Evolutionary conservation across 2,329 filamentous ascomycete species (phyloP), one percentile per base, ranked within the genome.

Genomic region (Stemphylium beticola): DNA sequence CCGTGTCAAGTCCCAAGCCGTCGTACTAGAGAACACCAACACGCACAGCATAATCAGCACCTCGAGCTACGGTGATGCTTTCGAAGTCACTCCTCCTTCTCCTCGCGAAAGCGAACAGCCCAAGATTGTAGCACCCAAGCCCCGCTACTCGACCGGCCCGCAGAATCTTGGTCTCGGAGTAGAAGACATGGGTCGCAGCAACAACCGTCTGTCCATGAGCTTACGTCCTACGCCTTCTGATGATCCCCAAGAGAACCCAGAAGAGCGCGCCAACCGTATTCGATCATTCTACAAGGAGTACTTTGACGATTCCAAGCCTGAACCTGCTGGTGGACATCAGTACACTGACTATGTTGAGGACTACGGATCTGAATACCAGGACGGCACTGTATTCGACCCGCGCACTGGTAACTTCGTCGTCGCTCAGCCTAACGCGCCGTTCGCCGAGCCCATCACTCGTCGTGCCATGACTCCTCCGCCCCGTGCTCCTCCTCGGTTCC

Each of bases 211-310:
- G 49, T 86, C 83, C 3, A 81, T 87, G 74, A 84, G 85, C 43
- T 69, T 96, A 75, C 89, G 95, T 14, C 95, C 95, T 18, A 82
- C 99, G 58, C 95, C 95, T 4, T 91, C 92, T 32, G 88, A 93
- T 69, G 90, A 96, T 61, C 86, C 91, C 38, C 85, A 88, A 3
- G 95, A 98, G 72, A 93, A 97, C 72, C 92, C 95, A 0, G 95
- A 98, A 75, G 88, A 93, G 69, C 87, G 95, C 68, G 95, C 95
- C 61, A 98, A 97, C 80, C 88, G 95, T 54, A 99, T 99, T 64
- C 86, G 95, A 74, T 99, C 95, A 4, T 99, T 99, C 81, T 99
- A 99, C 81, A 97, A 97, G 80, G 95, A 99, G 74, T 99, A 99
- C 79, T 99, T 99, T 67, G 95, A 98, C 63, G 93, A 97, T 37